Evolutionary conservation across 192 early-diverging fungal species (phyloP), one percentile per base, ranked within the genome.

Genomic region (Entomortierella lignicola): DNA sequence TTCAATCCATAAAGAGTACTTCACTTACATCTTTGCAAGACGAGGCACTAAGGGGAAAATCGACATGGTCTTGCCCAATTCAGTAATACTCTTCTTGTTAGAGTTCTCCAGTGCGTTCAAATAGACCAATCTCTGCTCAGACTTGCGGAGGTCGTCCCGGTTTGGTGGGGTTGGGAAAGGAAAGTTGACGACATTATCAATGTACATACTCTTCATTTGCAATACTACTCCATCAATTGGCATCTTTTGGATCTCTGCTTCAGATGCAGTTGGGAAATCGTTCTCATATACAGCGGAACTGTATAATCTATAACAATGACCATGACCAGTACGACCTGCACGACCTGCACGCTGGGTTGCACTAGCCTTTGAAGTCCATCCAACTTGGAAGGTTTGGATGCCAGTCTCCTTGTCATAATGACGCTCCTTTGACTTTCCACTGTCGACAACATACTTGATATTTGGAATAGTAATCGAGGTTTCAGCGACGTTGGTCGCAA

Each of bases 401-500:
- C 94, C 93, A 1, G 94, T 95, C 59, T 92, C 86, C 42, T 92
- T 71, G 63, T 97, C 94, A 80, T 95, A 95, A 2, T 84, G 84
- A 47, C 94, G 91, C 72, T 95, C 94, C 72, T 99, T 99, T 18
- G 91, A 94, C 68, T 98, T 97, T 21, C 97, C 98, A 20, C 92
- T 88, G 81, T 99, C 98, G 8, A 99, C 92, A 5, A 99, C 98
- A 71, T 98, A 98, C 21, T 91, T 89, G 63, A 99, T 93, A 30
- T 92, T 93, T 10, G 98, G 97, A 42, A 99, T 98, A 3, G 98
- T 99, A 23, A 99, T 89, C 15, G 94, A 96, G 0, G 98, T 99
- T 85, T 99, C 98, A n/a, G 98, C 98, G 6, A 99, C 95, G 72
- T 99, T 98, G 54, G 98, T 99, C 8, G 97, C 97, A 20, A 99